A percentile compares a stretch with the other conserved stretches of the same genome.
Evolutionary conservation across 306 rosid species (phyloP).

Genomic region (Cucumis melo): DNA sequence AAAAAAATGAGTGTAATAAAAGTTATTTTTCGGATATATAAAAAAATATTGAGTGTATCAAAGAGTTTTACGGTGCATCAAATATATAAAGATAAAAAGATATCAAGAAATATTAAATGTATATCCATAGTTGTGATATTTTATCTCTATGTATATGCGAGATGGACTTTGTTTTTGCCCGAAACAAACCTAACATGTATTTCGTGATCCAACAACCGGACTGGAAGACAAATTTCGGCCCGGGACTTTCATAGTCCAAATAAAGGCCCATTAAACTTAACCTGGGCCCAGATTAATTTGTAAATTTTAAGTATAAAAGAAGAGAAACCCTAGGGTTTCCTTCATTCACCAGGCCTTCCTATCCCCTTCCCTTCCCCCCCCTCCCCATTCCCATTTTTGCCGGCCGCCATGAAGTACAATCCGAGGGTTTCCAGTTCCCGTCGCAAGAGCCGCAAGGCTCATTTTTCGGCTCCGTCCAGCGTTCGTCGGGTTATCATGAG

Average conservation of each 20-base stretch:
- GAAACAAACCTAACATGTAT: no score
- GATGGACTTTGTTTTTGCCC: no score
- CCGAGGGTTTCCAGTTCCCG: slow-evolving; percentile 83
- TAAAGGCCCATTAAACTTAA: background rate
- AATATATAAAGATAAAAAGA: no score
- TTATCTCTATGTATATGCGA: no score
- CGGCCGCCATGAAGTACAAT: slow-evolving; percentile 54
- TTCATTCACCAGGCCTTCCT: no score
- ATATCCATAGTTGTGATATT: no score
- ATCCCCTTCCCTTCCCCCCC: background rate
- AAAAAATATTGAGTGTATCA: no score
- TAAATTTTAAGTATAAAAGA: background rate
- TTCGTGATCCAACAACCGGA: no score
- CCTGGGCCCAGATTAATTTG: background rate
- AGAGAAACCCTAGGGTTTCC: background rate
- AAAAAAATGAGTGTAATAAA: no score
- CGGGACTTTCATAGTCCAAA: background rate
- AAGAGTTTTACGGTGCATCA: no score
- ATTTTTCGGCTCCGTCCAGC: slow-evolving; percentile 89
- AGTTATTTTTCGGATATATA: no score
- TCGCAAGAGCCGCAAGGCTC: slow-evolving; percentile 92
- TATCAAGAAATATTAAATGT: no score
- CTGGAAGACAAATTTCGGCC: background rate
- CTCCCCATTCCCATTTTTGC: background rate
- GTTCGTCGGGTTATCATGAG: slow-evolving; percentile 84